Evolutionary conservation across 106 monocot species (phyloP), one percentile per base, ranked within the genome.

Genomic region (Dendrobium chrysotoxum): DNA sequence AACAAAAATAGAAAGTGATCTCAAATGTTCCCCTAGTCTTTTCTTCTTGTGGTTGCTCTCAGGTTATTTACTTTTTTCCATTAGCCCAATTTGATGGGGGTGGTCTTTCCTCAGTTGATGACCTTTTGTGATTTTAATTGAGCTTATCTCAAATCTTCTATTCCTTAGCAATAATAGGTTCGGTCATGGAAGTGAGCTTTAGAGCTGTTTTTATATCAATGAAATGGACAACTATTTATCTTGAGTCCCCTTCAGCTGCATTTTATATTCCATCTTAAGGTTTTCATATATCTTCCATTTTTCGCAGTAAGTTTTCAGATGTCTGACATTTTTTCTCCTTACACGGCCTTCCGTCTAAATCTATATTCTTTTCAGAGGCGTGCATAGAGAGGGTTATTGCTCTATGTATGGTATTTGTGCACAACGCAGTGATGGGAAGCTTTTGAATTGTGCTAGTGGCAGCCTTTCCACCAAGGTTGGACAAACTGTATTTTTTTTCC

Each of bases 401-500:
- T 89, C 95, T 12, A 95, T 92, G 95, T 92, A 92, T 82, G 95
- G 85, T 38, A 89, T 95, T 85, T 95, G 95, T 80, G 90, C 81
- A 61, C 82, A 89, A 50, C 88, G 92, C 15, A 86, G 83, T 82
- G 95, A 95, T 85, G 92, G 92, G 58, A 95, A 91, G 77, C 81
- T 83, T 77, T 86, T 95, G 72, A 95, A 95, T 75, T 95, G 92
- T 44, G 84, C 87, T 28, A 58, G 79, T 82, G 67, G 25, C 78
- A 80, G 55, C 28, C 84, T 30, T 50, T 85, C 95, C 40, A 86
- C 90, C 8, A 95, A 95, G 91, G 95, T 95, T 77, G 73, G 78
- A 57, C 57, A 10, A 16, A 78, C 77, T 77, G 13, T 30, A 50
- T 26, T 50, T 50, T 75, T 47, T 40, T 46, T 39, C 0, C 50